Evolutionary conservation across 331 rosid genomes (phyloP).

Genomic region (Quercus lobata): DNA sequence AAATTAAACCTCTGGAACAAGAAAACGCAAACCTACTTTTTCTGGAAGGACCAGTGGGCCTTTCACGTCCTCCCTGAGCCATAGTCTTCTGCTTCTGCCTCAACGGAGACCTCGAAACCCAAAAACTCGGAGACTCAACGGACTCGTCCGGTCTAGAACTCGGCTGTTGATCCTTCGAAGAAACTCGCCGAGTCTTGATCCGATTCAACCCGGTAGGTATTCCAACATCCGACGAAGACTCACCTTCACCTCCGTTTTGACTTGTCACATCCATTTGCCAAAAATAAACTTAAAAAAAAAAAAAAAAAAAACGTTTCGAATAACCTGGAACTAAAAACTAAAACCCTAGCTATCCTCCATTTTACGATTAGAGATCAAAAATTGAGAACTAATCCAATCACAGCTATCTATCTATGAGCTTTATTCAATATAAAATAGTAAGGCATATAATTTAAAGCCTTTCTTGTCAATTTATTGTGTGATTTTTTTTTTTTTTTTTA

Average conservation of each 20-base stretch:
- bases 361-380: background rate
- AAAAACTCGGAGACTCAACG: background rate
- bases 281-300: too few relatives aligned
- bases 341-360: background rate
- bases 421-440: too few relatives aligned
- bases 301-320: background rate
- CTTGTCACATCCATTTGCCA: background rate
- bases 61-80: background rate
- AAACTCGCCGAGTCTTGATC: constrained; percentile 7
- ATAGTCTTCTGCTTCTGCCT: background rate
- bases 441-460: too few relatives aligned
- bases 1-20: background rate
- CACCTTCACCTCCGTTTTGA: background rate
- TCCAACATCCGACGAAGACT: background rate
- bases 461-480: too few relatives aligned
- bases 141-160: background rate
- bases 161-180: background rate
- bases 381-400: background rate
- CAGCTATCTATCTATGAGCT: too few relatives aligned
- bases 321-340: background rate
- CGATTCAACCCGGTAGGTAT: constrained; percentile 1
- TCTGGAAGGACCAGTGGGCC: background rate
- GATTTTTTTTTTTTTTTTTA: too few relatives aligned
- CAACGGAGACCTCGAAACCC: background rate
- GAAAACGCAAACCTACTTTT: constrained; percentile 1